A percentile compares a stretch with the other conserved stretches of the same genome.
Conservation (phyloP, 495 filamentous ascomycete genomes). For the Penicillium cosmopolitanum region DNA sequence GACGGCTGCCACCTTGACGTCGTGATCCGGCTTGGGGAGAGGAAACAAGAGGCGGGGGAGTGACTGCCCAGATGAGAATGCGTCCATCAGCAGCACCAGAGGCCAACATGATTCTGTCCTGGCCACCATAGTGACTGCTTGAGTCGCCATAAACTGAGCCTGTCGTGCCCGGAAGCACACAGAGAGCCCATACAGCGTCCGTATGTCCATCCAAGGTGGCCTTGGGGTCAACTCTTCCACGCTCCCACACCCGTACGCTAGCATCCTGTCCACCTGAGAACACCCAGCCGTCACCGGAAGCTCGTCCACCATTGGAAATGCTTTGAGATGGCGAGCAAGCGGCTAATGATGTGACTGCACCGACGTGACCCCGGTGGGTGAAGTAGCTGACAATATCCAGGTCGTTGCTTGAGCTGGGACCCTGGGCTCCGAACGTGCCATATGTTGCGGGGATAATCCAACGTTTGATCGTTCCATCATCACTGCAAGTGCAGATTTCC, state of each 20-base stretch:
- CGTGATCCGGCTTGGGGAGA: conserved; percentile 75
- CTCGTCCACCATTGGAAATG: conserved; percentile 85
- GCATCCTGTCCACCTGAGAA: conserved; percentile 96
- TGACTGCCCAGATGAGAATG: conserved; percentile 92
- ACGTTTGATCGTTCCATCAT: conserved; percentile 92
- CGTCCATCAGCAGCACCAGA: conserved; percentile 91
- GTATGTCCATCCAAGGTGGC: conserved; percentile 93
- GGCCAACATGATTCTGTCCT: conserved; percentile 85
- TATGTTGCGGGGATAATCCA: conserved; percentile 90
- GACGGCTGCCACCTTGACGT: conserved; percentile 72
- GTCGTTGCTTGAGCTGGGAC: conserved; percentile 61
- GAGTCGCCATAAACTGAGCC: conserved; percentile 74
- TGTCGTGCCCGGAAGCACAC: conserved; percentile 84
- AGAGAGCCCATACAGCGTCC: conserved; percentile 94
- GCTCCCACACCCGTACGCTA: conserved; percentile 92
- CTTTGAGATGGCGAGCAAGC: conserved; percentile 83
- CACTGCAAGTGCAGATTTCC: conserved; percentile 94
- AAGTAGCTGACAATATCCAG: conserved; percentile 92
- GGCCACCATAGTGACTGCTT: conserved; percentile 68
- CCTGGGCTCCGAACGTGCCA: conserved; percentile 59
- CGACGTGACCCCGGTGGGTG: conserved; percentile 89
- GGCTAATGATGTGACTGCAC: conserved; percentile 84
- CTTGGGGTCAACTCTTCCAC: conserved; percentile 91
- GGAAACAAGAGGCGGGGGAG: conserved; percentile 81
- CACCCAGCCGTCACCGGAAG: conserved; percentile 90